A percentile compares a stretch with the other conserved stretches of the same genome.
Conservation (phyloP, 805 yeast genomes). For the Lachancea fermentati region DNA sequence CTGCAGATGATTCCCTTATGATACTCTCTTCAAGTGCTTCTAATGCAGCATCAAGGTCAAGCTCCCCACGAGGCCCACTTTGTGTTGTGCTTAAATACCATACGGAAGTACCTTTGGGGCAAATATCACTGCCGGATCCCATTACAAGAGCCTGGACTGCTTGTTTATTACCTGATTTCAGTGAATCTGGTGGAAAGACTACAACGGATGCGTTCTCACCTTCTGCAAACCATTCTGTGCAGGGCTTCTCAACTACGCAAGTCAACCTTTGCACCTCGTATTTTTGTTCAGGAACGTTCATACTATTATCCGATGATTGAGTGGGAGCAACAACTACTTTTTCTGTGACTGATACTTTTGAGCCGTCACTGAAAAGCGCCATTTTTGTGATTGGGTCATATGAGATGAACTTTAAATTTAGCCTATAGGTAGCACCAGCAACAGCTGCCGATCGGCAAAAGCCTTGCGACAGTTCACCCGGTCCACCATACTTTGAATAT, state of each 20-base stretch:
- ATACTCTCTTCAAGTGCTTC: constrained; percentile 74
- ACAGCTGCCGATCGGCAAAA: constrained; percentile 98
- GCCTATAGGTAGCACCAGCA: constrained; percentile 90
- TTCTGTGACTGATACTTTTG: constrained; percentile 69
- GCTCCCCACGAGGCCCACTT: constrained; percentile 60
- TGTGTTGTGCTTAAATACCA: constrained; percentile 87
- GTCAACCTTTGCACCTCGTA: constrained; percentile 68
- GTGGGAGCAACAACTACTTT: constrained; percentile 74
- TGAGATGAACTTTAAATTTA: constrained; percentile 58
- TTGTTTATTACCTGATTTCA: constrained; percentile 56
- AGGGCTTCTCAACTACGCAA: constrained; percentile 78
- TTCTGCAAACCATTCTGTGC: constrained; percentile 87
- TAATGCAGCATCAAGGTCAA: constrained; percentile 76
- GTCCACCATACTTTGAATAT: constrained; percentile 90
- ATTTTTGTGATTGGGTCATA: constrained; percentile 62
- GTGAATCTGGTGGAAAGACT: constrained; percentile 84
- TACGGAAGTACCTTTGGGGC: constrained; percentile 79
- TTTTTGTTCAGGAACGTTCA: constrained; percentile 40
- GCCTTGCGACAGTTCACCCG: constrained; percentile 94
- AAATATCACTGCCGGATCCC: constrained; percentile 83
- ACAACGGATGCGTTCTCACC: constrained; percentile 82
- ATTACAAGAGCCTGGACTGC: constrained; percentile 85
- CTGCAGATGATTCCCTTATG: constrained; percentile 65
- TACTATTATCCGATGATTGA: constrained; percentile 43
- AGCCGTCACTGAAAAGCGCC: constrained; percentile 73